phyloP scores from a whole-genome alignment of 805 yeast genomes.

The Metschnikowia chrysomelidarum region DNA sequence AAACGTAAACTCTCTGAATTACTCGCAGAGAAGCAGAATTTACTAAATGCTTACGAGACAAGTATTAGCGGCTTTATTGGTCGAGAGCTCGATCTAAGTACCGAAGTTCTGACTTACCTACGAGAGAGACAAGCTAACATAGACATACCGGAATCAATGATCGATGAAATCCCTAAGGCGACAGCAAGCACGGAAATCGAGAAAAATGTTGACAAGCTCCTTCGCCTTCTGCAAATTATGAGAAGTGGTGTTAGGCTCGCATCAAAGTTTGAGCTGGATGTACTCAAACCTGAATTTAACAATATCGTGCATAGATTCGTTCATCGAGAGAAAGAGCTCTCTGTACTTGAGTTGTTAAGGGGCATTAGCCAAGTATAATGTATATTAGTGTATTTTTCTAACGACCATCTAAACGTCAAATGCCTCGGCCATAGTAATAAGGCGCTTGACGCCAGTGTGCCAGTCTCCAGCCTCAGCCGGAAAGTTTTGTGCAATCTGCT shows the following conservation, averaged over 20 bases:
- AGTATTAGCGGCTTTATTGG: constrained; percentile 1
- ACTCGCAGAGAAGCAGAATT: constrained; percentile 44
- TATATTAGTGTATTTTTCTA: constrained; percentile 4
- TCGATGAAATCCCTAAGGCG: constrained; percentile 8
- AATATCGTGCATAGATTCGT: constrained; percentile 12
- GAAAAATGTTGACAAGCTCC: constrained; percentile 37
- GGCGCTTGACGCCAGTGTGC: constrained; percentile 88
- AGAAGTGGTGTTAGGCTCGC: constrained; percentile 25
- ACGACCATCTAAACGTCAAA: constrained; percentile 7
- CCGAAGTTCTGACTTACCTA: constrained; percentile 4
- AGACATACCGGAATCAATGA: neutral
- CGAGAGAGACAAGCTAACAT: constrained; percentile 1
- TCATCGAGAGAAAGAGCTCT: constrained; percentile 7
- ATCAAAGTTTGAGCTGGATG: constrained; percentile 9
- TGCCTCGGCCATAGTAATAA: constrained; percentile 68
- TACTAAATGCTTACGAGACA: constrained; percentile 37
- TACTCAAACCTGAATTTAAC: constrained; percentile 12
- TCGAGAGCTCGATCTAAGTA: neutral
- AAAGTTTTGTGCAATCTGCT: constrained; percentile 59
- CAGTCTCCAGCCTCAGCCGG: constrained; percentile 83
- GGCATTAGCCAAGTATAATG: constrained; percentile 13
- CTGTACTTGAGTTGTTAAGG: constrained; percentile 11
- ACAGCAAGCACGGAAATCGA: constrained; percentile 20
- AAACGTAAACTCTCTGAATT: constrained; percentile 43
- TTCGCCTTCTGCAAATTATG: constrained; percentile 30